phyloP scores from a whole-genome alignment of 139 green algal genomes.

The Picochlorum costavermella region DNA sequence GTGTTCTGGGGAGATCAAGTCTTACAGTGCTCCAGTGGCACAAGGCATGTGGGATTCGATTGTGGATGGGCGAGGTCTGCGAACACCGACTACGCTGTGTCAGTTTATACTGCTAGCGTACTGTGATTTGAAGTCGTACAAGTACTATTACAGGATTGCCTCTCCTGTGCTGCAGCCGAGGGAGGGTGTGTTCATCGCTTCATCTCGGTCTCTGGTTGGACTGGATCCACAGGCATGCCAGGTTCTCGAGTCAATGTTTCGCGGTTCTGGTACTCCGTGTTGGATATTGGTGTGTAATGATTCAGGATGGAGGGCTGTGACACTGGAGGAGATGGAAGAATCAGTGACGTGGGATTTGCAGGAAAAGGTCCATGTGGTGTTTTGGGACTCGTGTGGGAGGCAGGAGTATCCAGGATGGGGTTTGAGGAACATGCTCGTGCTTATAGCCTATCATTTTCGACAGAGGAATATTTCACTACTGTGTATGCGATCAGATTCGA shows the following conservation, averaged over 20 bases:
- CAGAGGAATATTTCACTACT: constrained; percentile 47
- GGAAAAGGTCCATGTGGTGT: constrained; percentile 34
- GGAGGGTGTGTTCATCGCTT: too few species aligned
- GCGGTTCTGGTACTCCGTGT: too few species aligned
- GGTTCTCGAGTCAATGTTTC: too few species aligned
- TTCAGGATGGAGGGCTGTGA: too few species aligned
- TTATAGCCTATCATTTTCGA: constrained; percentile 39
- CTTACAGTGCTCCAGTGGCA: constrained; percentile 7
- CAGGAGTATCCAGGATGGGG: constrained; percentile 62
- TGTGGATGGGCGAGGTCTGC: constrained; percentile 30
- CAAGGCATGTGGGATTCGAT: constrained; percentile 61
- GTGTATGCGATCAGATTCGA: constrained; percentile 48
- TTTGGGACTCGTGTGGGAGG: constrained; percentile 58
- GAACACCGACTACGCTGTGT: constrained; percentile 18
- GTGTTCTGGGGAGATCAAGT: constrained; percentile 32
- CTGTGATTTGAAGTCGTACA: constrained; percentile 87
- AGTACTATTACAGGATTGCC: constrained; percentile 80
- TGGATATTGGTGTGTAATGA: too few species aligned
- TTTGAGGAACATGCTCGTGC: constrained; percentile 77
- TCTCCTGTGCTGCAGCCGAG: constrained; percentile 61
- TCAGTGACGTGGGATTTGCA: not conserved
- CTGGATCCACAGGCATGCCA: too few species aligned
- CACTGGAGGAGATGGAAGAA: too few species aligned
- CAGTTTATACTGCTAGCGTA: constrained; percentile 63
- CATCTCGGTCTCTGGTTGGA: too few species aligned